Base-by-base conservation (phyloP, 306 rosid species). In the Betula pendula region DNA sequence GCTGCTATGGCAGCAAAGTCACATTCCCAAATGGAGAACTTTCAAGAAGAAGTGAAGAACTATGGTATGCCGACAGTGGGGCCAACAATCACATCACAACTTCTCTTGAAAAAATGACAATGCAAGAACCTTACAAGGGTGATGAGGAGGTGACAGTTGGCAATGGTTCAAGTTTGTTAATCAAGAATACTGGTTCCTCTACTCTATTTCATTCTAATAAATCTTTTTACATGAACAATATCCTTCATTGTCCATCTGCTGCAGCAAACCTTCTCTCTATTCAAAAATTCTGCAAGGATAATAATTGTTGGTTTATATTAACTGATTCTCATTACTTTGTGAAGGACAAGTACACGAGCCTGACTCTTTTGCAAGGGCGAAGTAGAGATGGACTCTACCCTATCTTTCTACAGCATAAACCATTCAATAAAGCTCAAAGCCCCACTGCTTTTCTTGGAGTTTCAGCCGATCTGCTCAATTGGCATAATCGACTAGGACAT, bases 381-480 rank as follows among this genome's bases (percentile, higher is more conserved):
- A 51, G 58, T 51, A 19, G 17, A 2, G 10, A 51, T 51, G 58
- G 3, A 19, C 17, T 51, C 8, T 51, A 51, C 19, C 58, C 25
- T 13, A 17, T 19, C 10, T 7, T 16, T 19, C 58, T 6, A 2
- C 0, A 4, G 8, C 1, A 4, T 0, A 52, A 52, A 4, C 3
- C 12, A 16, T 6, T 8, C 22, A 17, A 19, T 19, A n/a, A n/a
- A 16, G 2, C 1, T 6, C 7, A 1, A 52, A 8, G 3, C 0
- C 19, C 2, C 1, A 19, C 12, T 5, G 3, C 13, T n/a, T 52
- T 52, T 6, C 11, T 52, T 1, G 13, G 25, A 19, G 10, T 52
- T 1, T 5, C 0, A 52, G 0, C 25, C 9, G 2, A 6, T n/a
- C 7, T 4, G 2, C 0, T 5, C 2, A 17, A 19, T 4, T 48